These are phyloP conservation scores for Citeromyces nyonsensis DNA, from an alignment of 805 yeast genomes.

Conservation along the genomic window DNA sequence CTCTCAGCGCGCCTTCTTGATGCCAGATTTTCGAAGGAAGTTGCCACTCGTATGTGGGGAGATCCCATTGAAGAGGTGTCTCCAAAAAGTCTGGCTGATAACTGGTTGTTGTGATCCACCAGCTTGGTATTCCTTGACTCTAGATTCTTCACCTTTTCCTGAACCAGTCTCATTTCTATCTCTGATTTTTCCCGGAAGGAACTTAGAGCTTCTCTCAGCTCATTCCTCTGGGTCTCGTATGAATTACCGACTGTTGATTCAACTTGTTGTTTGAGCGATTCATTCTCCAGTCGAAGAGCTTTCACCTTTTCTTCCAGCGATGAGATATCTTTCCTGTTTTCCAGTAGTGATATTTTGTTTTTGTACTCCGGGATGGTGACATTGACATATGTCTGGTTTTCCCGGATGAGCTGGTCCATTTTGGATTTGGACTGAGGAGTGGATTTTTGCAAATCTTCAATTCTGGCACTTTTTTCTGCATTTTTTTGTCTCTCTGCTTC, in stretches of 20 bases:
- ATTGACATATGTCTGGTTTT: constrained; percentile 24
- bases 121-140: constrained; percentile 9
- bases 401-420: constrained; percentile 20
- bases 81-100: constrained; percentile 4
- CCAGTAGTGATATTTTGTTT: constrained; percentile 14
- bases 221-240: constrained; percentile 13
- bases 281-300: constrained; percentile 45
- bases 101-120: constrained; percentile 4
- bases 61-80: constrained; percentile 3
- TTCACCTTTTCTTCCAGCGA: constrained; percentile 46
- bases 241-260: background rate
- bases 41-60: constrained; percentile 6
- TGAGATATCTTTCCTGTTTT: background rate
- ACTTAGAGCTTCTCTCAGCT: constrained; percentile 13
- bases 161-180: constrained; percentile 9
- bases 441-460: constrained; percentile 20
- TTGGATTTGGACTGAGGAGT: constrained; percentile 20
- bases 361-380: constrained; percentile 29
- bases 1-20: background rate
- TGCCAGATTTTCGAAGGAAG: constrained; percentile 5
- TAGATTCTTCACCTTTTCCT: constrained; percentile 10
- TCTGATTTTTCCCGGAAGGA: constrained; percentile 12
- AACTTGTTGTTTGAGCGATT: constrained; percentile 11
- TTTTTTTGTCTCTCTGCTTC: constrained; percentile 30
- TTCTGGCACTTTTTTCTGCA: constrained; percentile 27